Evolutionary conservation across 2,329 filamentous ascomycete species (phyloP), one percentile per base, ranked within the genome.

Genomic region (Teratosphaeria nubilosa): DNA sequence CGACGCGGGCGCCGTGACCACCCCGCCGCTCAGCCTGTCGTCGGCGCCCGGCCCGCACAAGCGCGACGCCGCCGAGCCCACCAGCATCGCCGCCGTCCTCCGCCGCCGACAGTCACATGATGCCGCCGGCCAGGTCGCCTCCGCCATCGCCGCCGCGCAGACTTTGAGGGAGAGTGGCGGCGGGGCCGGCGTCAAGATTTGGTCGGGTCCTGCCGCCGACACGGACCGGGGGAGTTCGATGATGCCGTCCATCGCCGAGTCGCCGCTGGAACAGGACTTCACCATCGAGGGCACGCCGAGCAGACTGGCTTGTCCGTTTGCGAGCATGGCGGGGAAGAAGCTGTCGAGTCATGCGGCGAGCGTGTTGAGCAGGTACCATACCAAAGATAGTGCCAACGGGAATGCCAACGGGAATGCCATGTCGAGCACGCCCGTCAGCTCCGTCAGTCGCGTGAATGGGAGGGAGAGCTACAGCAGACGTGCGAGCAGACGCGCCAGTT

Each of bases 271-370:
- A 75, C 87, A 88, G 75, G 91, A 96, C 74, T 96, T 96, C 68
- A 96, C 91, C 20, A 87, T 91, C 34, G 80, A 86, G 70, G 91
- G 91, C 60, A 90, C 85, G 68, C 89, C 87, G 66, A 89, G 91
- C 65, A 82, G 82, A 63, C 77, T 96, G 55, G 83, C 84, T 64
- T 96, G 91, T 74, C 91, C 91, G 0, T 96, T 95, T 73, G 86
- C 82, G 32, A 77, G 76, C 60, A 73, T 78, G 66, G 71, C 69
- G 37, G 70, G 59, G 74, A 78, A 67, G 66, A 71, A 68, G 58
- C 66, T 74, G 66, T 69, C 65, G 61, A 67, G 62, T 45, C 69
- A 73, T 68, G 70, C 71, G 58, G 70, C 71, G 50, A 75, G 75
- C 45, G 70, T 74, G 54, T 67, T 74, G 57, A 69, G 69, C 56